Base-by-base conservation (phyloP, 768 basidiomycete species). In the Daedaleopsis sinensis region DNA sequence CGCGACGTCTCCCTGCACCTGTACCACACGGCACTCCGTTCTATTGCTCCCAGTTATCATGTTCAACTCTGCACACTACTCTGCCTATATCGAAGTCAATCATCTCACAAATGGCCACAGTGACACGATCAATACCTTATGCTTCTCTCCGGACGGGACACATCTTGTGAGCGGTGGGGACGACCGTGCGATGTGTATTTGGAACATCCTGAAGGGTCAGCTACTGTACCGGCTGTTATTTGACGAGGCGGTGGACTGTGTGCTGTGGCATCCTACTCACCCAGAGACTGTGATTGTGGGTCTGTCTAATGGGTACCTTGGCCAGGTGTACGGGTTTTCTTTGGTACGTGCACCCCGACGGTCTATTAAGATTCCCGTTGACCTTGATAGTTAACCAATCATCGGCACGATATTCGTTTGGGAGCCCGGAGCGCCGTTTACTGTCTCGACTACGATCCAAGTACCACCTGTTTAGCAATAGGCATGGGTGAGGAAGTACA, bases 161-260 rank as follows among this genome's bases (percentile, higher is more conserved):
- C 44, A 44, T 19, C 39, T 59, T 3, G 58, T 50, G 4, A 52
- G 58, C 50, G 49, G 58, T 18, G 44, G 50, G 1, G 58, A 47
- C 27, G 58, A 59, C 39, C n/a, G 18, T 13, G 24, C 44, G 1
- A 35, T 59, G 6, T 19, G 52, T 18, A 27, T 59, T 6, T 59
- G 55, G 55, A 36, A 56, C n/a, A 27, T 16, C 8, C 1, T 36
- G 18, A 24, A 46, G 44, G 55, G 55, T 19, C 32, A 36, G 9
- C 35, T 47, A 7, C 18, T 48, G 13, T 56, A 56, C 35, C 21
- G 44, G 8, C 12, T 37, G 10, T 1, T 56, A 1, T 56, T 56
- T 16, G 18, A 35, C 6, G 27, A 21, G 9, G 44, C 18, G 5
- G 46, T 56, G 3, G 55, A 56, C 15, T 4, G 16, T 6, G 27